Evolutionary conservation across 805 yeast genomes (phyloP), one percentile per base, ranked within the genome.

Genomic region (Metschnikowia gelsemii): DNA sequence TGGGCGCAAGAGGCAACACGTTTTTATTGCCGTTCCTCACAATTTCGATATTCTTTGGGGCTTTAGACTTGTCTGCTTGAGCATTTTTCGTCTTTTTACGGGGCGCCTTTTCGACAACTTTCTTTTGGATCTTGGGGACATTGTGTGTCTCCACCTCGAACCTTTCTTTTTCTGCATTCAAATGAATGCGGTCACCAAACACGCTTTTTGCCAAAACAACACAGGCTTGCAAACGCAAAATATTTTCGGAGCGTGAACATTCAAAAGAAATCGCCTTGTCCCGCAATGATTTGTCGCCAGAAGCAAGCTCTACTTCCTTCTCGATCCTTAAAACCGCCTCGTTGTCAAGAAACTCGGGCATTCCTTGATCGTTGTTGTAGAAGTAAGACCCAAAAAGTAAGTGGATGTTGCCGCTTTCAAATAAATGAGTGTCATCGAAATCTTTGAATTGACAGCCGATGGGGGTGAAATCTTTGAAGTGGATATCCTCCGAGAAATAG

Each of bases 401-500:
- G 21, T 55, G 43, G 21, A 51, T 40, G 36, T 58, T 51, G 11
- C 47, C 45, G 20, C 59, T 46, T 16, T 37, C 27, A 46, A 76
- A 74, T 20, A 78, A 60, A 34, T 63, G 64, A 22, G 63, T 65
- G 52, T 84, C 89, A 48, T 80, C 68, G 50, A 82, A 84, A 55
- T 83, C 90, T 38, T 70, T 72, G 41, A 83, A 68, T 38, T 71
- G 73, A 47, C 66, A 72, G 18, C 73, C 73, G 13, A 84, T 65
- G 4, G 83, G 75, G 21, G 68, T 63, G 52, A 80, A 82, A 46
- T 82, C 89, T 45, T 76, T 78, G 49, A 80, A 64, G 17, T 69
- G 61, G 11, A 82, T 78, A 62, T 84, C 93, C 54, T 85, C 91
- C 32, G 67, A 61, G 55, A 82, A 84, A 40, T 74, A 75, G 42